Percentiles rank a stretch among this genome's conserved stretches.
Evolutionary conservation across 2,329 filamentous ascomycete genomes (phyloP).

Genomic region (Xylariaceae sp.): DNA sequence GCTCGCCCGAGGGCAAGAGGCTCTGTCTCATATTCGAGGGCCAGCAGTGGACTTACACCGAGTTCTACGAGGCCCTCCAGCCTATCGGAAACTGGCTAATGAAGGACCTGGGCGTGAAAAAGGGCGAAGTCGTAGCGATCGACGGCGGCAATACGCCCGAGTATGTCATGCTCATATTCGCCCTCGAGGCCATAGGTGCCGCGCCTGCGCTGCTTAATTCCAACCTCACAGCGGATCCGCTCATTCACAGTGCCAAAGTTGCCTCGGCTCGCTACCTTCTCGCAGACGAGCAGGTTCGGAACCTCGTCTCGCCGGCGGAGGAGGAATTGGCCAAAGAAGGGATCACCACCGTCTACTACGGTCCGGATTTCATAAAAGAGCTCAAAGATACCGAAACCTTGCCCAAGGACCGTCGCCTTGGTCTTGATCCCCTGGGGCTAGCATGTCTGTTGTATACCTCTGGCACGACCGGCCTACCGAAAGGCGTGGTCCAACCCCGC

Average conservation of each 20-base stretch:
- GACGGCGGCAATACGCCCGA: constrained; percentile 63
- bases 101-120: constrained; percentile 48
- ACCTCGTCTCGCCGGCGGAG: constrained; percentile 51
- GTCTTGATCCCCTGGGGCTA: constrained; percentile 46
- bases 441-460: constrained; percentile 65
- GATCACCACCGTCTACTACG: constrained; percentile 50
- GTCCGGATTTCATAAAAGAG: constrained; percentile 39
- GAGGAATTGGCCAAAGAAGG: constrained; percentile 48
- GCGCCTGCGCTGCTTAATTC: constrained; percentile 65
- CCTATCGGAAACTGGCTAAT: constrained; percentile 59
- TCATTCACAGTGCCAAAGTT: constrained; percentile 60
- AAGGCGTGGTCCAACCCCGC: constrained; percentile 58
- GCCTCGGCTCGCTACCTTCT: constrained; percentile 50
- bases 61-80: constrained; percentile 47
- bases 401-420: constrained; percentile 47
- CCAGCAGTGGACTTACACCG: constrained; percentile 53
- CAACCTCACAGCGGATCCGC: constrained; percentile 55
- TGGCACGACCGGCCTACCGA: constrained; percentile 70
- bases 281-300: constrained; percentile 50
- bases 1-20: constrained; percentile 17
- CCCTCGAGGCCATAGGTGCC: constrained; percentile 58
- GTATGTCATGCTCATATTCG: constrained; percentile 61
- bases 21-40: constrained; percentile 51
- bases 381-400: constrained; percentile 43
- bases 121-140: constrained; percentile 56